These are phyloP conservation scores for Sarcomyxa edulis DNA, from an alignment of 768 basidiomycete genomes.

Conservation along the genomic window DNA sequence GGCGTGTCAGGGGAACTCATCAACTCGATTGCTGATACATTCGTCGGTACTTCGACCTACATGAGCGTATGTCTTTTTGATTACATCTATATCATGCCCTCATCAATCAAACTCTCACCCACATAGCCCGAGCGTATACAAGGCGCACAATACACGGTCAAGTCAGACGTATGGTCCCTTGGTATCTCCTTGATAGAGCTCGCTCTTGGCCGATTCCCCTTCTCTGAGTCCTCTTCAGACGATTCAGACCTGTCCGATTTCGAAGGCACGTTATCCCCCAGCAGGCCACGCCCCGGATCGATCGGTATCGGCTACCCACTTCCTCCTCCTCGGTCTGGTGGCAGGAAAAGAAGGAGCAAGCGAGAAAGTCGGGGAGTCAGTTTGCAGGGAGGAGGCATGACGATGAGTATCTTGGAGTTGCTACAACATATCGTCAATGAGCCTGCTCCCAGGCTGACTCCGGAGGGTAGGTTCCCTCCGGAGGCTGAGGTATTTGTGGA, in stretches of 20 bases:
- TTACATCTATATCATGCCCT: slow-evolving; percentile 4
- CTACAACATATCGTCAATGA: slow-evolving; percentile 99
- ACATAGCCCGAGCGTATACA: slow-evolving; percentile 96
- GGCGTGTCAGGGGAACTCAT: slow-evolving; percentile 98
- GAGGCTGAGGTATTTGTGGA: slow-evolving; percentile 85
- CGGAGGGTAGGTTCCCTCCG: slow-evolving; percentile 61
- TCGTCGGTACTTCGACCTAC: slow-evolving; percentile 97
- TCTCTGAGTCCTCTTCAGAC: slow-evolving; percentile 74
- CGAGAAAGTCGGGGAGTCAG: slow-evolving; percentile 90
- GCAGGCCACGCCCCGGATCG: slow-evolving; percentile 51
- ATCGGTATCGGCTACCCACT: slow-evolving; percentile 35
- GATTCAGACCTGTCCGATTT: slow-evolving; percentile 79
- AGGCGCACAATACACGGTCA: slow-evolving; percentile 96
- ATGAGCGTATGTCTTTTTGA: slow-evolving; percentile 78
- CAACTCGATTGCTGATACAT: slow-evolving; percentile 98
- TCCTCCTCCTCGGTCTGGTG: slow-evolving; percentile 20
- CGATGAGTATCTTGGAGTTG: slow-evolving; percentile 96
- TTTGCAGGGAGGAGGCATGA: slow-evolving; percentile 91
- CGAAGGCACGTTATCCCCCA: slow-evolving; percentile 76
- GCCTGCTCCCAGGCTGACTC: slow-evolving; percentile 84
- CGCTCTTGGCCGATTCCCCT: slow-evolving; percentile 95
- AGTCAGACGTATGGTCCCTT: slow-evolving; percentile 98
- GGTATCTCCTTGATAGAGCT: slow-evolving; percentile 97
- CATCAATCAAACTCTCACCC: slow-evolving; percentile 10
- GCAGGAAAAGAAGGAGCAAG: slow-evolving; percentile 40